Evolutionary conservation across 1,139 yeast genomes (phyloP).

Genomic region (Lodderomyces jiufengensis): DNA sequence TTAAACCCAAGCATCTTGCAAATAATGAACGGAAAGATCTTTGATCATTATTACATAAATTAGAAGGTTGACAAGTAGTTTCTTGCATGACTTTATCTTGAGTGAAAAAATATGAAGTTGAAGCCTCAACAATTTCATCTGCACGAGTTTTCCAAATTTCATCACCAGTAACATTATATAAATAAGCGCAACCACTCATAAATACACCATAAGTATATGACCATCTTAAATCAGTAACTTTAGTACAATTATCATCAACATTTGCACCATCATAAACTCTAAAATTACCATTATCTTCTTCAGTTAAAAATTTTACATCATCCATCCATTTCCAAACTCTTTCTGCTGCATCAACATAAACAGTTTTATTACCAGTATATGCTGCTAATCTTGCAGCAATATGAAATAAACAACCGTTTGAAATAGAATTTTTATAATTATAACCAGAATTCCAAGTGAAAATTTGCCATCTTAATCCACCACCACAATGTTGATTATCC

Average conservation of each 20-base stretch:
- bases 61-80: conserved; percentile 53
- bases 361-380: conserved; percentile 52
- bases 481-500: conserved; percentile 63
- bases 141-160: conserved; percentile 56
- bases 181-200: conserved; percentile 67
- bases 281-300: conserved; percentile 34
- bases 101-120: conserved; percentile 40
- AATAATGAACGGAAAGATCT: conserved; percentile 73
- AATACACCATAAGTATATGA: conserved; percentile 77
- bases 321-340: conserved; percentile 68
- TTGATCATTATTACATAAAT: conserved; percentile 69
- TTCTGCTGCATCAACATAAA: conserved; percentile 63
- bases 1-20: conserved; percentile 59
- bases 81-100: conserved; percentile 55
- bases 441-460: conserved; percentile 74
- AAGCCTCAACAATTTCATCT: conserved; percentile 47
- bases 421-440: conserved; percentile 73
- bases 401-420: conserved; percentile 76
- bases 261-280: conserved; percentile 73
- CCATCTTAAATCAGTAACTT: conserved; percentile 58
- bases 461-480: conserved; percentile 87
- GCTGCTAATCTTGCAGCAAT: conserved; percentile 76
- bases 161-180: conserved; percentile 63
- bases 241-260: conserved; percentile 53
- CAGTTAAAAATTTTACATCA: conserved; percentile 45